phyloP scores from a whole-genome alignment of 2,329 filamentous ascomycete species.

The Alternaria infectoria region DNA sequence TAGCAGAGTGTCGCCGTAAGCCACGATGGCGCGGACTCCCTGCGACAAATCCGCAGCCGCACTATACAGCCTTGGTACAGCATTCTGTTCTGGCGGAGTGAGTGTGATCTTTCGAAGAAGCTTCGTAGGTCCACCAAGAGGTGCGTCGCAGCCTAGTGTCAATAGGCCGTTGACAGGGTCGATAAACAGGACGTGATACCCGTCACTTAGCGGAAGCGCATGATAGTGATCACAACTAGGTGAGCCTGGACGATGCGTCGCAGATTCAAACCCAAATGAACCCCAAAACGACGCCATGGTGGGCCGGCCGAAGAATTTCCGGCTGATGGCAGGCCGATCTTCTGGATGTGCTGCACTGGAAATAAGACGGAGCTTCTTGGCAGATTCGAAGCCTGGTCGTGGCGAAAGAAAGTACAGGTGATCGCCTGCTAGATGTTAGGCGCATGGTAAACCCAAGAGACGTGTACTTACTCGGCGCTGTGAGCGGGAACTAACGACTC shows the following conservation, averaged over 20 bases:
- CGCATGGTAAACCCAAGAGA: background rate
- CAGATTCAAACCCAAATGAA: slow-evolving; percentile 30
- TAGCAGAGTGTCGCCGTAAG: slow-evolving; percentile 61
- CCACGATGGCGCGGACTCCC: slow-evolving; percentile 65
- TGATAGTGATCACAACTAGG: slow-evolving; percentile 63
- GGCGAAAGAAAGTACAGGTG: slow-evolving; percentile 67
- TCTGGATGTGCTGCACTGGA: slow-evolving; percentile 62
- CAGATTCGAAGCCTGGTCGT: slow-evolving; percentile 58
- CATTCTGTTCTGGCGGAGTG: slow-evolving; percentile 42
- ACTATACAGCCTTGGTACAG: slow-evolving; percentile 61
- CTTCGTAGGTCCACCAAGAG: slow-evolving; percentile 62
- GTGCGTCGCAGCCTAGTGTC: slow-evolving; percentile 67
- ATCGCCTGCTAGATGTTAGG: slow-evolving; percentile 40
- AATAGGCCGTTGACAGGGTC: slow-evolving; percentile 64
- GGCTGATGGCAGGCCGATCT: slow-evolving; percentile 33
- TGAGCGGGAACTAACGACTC: slow-evolving; percentile 63
- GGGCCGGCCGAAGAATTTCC: slow-evolving; percentile 26
- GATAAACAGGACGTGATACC: slow-evolving; percentile 68
- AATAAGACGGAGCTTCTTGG: slow-evolving; percentile 66
- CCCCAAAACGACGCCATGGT: slow-evolving; percentile 28
- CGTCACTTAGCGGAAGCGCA: slow-evolving; percentile 69
- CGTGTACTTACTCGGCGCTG: slow-evolving; percentile 51
- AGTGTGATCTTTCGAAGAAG: slow-evolving; percentile 66
- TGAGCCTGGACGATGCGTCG: slow-evolving; percentile 4
- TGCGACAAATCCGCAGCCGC: slow-evolving; percentile 62